Evolutionary conservation across 139 green algal species (phyloP).

Genomic region (Chlamydomonas eustigma): DNA sequence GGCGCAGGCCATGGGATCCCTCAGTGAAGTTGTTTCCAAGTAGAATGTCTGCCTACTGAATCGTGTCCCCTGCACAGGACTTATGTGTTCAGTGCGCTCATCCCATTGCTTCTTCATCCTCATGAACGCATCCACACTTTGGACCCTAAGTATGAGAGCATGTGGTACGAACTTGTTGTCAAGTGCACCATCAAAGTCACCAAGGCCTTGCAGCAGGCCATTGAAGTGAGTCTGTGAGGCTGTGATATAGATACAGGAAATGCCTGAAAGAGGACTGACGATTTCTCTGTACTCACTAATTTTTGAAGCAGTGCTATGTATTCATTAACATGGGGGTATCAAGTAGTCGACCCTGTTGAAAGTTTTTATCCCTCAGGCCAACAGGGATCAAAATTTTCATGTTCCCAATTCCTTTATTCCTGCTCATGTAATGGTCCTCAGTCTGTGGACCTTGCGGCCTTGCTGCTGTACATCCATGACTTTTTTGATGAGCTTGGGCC

Average conservation of each 20-base stretch:
- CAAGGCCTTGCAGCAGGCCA: conserved; percentile 57
- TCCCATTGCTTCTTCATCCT: conserved; percentile 64
- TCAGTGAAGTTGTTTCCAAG: no score
- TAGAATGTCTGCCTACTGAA: neutral
- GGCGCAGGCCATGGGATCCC: no score
- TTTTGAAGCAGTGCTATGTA: no score
- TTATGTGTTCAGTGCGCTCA: conserved; percentile 32
- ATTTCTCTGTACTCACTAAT: no score
- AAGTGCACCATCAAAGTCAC: conserved; percentile 98
- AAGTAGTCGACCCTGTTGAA: no score
- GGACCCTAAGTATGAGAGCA: conserved; percentile 18
- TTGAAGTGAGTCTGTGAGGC: conserved; percentile 40
- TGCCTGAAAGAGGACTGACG: no score
- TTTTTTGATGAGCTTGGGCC: conserved; percentile 85
- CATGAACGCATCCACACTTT: conserved; percentile 19
- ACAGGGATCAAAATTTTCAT: neutral
- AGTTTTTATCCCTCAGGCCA: no score
- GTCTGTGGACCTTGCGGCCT: conserved; percentile 63
- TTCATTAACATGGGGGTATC: no score
- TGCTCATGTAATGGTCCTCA: conserved; percentile 35
- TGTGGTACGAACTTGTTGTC: conserved; percentile 83
- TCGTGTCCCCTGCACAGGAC: neutral
- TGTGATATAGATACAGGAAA: no score
- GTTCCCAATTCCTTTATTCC: neutral
- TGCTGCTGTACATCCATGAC: conserved; percentile 82